Conservation (phyloP, 441 rosid species). For the Arabidopsis lyrata region DNA sequence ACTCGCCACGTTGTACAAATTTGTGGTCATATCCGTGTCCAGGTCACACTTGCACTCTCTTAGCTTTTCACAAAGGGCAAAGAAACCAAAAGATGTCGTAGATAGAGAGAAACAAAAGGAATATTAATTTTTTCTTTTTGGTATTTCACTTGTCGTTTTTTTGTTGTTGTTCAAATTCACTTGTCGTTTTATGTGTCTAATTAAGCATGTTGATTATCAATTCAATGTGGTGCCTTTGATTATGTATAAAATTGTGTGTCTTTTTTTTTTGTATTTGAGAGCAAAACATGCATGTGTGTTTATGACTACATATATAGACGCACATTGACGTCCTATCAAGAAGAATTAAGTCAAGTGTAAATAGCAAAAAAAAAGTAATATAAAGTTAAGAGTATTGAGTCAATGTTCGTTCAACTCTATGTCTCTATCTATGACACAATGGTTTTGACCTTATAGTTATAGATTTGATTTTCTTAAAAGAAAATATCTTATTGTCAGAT, state of each 20-base stretch:
- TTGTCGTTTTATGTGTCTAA: constrained; percentile 11
- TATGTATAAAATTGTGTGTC: background rate
- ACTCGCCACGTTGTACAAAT: constrained; percentile 38
- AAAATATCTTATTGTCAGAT: background rate
- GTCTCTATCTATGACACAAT: background rate
- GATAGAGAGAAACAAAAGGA: constrained; percentile 24
- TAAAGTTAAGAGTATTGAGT: background rate
- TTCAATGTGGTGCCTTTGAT: constrained; percentile 13
- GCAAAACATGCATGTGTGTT: constrained; percentile 2
- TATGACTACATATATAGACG: background rate
- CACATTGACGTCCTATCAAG: constrained; percentile 1
- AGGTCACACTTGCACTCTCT: constrained; percentile 41
- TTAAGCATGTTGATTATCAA: constrained; percentile 15
- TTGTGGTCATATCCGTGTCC: constrained; percentile 41
- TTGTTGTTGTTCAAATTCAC: background rate
- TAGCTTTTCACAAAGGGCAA: constrained; percentile 35
- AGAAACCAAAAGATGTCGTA: constrained; percentile 25
- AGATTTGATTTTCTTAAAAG: background rate
- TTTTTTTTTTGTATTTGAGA: background rate
- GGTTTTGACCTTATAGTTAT: constrained; percentile 5
- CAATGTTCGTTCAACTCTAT: constrained; percentile 14
- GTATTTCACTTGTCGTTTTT: background rate
- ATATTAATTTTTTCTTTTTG: background rate
- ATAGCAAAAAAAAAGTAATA: background rate
- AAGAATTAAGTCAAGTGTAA: background rate